Evolutionary conservation across 2,329 filamentous ascomycete species (phyloP).

Genomic region (Ceratocystis destructans): DNA sequence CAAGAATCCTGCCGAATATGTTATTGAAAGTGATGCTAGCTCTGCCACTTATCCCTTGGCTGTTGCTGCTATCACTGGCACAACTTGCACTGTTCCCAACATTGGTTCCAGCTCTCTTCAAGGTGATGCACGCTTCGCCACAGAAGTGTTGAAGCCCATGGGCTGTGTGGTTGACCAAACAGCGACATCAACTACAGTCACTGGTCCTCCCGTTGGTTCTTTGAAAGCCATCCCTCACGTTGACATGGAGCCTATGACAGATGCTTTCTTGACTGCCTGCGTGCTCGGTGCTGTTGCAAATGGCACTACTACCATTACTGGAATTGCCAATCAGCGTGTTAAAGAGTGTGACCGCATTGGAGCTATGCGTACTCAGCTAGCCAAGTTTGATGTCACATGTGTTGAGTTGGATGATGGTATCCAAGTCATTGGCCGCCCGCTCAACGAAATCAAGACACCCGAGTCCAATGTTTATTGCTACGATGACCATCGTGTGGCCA

Average conservation of each 20-base stretch:
- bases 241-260: conserved; percentile 99
- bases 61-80: conserved; percentile 88
- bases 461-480: conserved; percentile 73
- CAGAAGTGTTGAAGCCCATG: conserved; percentile 84
- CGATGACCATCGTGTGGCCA: conserved; percentile 93
- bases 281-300: conserved; percentile 81
- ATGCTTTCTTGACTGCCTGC: conserved; percentile 90
- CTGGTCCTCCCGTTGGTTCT: conserved; percentile 61
- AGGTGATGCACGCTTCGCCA: conserved; percentile 85
- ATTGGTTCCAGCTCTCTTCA: conserved; percentile 87
- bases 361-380: conserved; percentile 88
- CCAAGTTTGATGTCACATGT: conserved; percentile 81
- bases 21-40: conserved; percentile 92
- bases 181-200: conserved; percentile 77
- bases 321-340: conserved; percentile 93
- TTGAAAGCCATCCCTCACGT: conserved; percentile 67
- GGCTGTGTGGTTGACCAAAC: conserved; percentile 82
- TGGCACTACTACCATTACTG: conserved; percentile 72
- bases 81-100: conserved; percentile 89
- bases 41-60: conserved; percentile 93
- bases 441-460: conserved; percentile 39
- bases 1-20: conserved; percentile 70
- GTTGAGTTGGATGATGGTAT: conserved; percentile 92
- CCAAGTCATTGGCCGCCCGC: conserved; percentile 45
- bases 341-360: conserved; percentile 96